Conservation (phyloP, 129 eudicot genomes). For the Tagetes patula region DNA sequence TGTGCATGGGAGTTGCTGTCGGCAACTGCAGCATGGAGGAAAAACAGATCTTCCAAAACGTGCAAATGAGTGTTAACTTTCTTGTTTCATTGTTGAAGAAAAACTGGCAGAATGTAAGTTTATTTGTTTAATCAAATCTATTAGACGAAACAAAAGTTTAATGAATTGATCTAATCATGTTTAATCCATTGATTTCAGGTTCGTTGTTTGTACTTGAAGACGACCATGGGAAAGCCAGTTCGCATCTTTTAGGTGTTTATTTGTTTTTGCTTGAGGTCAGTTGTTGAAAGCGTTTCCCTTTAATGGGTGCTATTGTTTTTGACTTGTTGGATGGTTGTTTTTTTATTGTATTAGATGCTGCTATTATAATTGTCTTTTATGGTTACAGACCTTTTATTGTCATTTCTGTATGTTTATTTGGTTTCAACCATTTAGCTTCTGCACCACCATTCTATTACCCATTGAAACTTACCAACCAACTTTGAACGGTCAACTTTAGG, state of each 20-base stretch:
- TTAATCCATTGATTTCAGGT: slow-evolving; percentile 30
- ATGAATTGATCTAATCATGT: background rate
- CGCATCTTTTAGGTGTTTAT: slow-evolving; percentile 42
- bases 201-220: slow-evolving; percentile 56
- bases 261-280: slow-evolving; percentile 22
- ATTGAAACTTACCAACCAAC: too few relatives aligned
- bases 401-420: background rate
- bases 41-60: slow-evolving; percentile 64
- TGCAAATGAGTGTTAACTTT: slow-evolving; percentile 68
- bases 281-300: slow-evolving; percentile 19
- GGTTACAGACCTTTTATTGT: slow-evolving; percentile 9
- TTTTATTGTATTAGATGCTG: slow-evolving; percentile 18
- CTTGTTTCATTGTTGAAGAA: slow-evolving; percentile 62
- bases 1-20: slow-evolving; percentile 75
- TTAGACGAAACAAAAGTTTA: background rate
- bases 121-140: background rate
- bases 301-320: slow-evolving; percentile 28
- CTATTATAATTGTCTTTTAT: slow-evolving; percentile 5
- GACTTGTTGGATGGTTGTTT: slow-evolving; percentile 23
- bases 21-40: slow-evolving; percentile 70
- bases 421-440: background rate
- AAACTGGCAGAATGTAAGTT: slow-evolving; percentile 69
- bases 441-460: background rate
- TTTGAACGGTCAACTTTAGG: too few relatives aligned
- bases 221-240: slow-evolving; percentile 50